Percentiles rank a stretch among this genome's conserved stretches.
Evolutionary conservation across 768 basidiomycete genomes (phyloP).

Genomic region (Mycena rebaudengoi): DNA sequence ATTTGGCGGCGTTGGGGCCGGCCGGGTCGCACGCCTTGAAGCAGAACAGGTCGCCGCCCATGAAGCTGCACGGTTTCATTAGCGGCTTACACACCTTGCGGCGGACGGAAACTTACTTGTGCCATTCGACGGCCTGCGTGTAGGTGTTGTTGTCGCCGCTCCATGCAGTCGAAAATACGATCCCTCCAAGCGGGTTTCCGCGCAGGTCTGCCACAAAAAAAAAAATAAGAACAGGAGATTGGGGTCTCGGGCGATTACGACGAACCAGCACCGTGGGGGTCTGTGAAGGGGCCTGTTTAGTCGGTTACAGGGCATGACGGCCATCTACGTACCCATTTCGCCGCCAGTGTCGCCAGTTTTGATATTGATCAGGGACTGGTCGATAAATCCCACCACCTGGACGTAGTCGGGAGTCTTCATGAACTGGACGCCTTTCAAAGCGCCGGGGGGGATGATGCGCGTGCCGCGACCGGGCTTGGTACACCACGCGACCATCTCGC

Average conservation of each 20-base stretch:
- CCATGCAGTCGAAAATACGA: constrained; percentile 70
- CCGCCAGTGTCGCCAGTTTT: constrained; percentile 48
- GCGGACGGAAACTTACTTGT: constrained; percentile 48
- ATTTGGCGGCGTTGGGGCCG: constrained; percentile 45
- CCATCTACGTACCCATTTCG: constrained; percentile 66
- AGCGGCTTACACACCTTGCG: background rate
- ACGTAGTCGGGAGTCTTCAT: constrained; percentile 62
- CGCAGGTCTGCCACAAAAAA: constrained; percentile 35
- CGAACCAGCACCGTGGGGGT: constrained; percentile 52
- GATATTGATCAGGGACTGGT: constrained; percentile 49
- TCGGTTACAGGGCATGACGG: constrained; percentile 61
- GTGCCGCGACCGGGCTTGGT: constrained; percentile 69
- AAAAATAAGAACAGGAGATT: background rate
- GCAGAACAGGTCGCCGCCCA: constrained; percentile 59
- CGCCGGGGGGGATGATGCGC: constrained; percentile 66
- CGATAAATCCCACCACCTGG: constrained; percentile 63
- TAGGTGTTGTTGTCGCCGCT: constrained; percentile 49
- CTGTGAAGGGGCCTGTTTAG: constrained; percentile 55
- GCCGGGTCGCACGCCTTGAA: constrained; percentile 63
- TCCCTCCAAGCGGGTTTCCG: constrained; percentile 81
- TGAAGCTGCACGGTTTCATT: constrained; percentile 49
- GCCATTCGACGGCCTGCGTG: constrained; percentile 74
- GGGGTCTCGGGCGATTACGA: constrained; percentile 8
- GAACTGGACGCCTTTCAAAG: constrained; percentile 64
- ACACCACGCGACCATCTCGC: constrained; percentile 73